Base-by-base conservation (phyloP, 139 green algal genomes). In the Desmodesmus armatus region DNA sequence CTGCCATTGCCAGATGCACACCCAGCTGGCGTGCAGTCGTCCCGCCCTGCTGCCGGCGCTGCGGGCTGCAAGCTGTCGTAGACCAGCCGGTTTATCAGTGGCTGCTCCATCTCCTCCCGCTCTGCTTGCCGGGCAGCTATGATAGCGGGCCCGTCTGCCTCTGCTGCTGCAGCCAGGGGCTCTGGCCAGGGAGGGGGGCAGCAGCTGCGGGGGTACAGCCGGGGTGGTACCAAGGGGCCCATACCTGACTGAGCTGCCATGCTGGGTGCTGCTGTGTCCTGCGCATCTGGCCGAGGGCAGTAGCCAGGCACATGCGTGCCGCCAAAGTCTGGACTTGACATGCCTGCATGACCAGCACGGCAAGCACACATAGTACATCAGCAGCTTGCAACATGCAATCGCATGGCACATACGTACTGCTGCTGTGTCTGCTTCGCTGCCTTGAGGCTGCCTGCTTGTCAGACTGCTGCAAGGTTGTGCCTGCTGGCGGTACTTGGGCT, bases 61-160 rank as follows among this genome's bases (percentile, higher is more conserved):
- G 66, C 60, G 29, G 90, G 83, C 53, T 72, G 80, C 44, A 92
- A 80, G 70, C 85, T 92, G 72, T 94, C 91, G 55, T 90, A 94
- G 62, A 94, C 89, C 0, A 94, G 44, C 19, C 77, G 41, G 74
- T 90, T 63, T 2, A 88, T 74, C 0, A 84, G 27, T 3, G 3
- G 35, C 9, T 39, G 53, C 4, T 66, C 40, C 15, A 66, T 33
- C 27, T 76, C 4, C 13, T 78, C 49, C 19, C 82, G 72, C 60
- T 84, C 43, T 39, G 87, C 86, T 25, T 89, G 78, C 66, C 43
- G 19, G n/a, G 33, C 35, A 85, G 87, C 66, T 23, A 90, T 53
- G 13, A 60, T 63, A 1, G 58, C 13, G 15, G 9, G 39, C 0
- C 44, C 74, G 33, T 40, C 63, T 7, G 71, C 41, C 11, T 74